Evolutionary conservation across 192 early-diverging fungal genomes (phyloP), one percentile per base, ranked within the genome.

Genomic region (Allomyces macrogynus): DNA sequence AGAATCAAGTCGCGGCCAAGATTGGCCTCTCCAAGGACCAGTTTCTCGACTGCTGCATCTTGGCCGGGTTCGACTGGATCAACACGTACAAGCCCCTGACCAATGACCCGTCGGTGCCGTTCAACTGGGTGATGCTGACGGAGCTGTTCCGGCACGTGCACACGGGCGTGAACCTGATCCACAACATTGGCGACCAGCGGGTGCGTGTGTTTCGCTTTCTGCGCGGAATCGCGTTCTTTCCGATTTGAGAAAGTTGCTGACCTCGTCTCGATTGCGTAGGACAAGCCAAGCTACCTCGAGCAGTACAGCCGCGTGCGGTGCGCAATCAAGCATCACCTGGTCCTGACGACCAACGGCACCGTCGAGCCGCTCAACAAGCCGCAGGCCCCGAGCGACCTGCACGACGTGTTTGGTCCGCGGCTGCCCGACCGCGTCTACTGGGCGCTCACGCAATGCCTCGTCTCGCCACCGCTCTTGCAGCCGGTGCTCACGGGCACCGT

Each of bases 321-420:
- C 67, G 81, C 80, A 0, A 79, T 90, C 67, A 76, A 76, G 60
- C 84, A 85, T 67, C 86, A 89, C 66, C 73, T 87, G 25, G 78
- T 89, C 26, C 77, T 88, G 68, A 84, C 75, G 16, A 74, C 79
- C 62, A 84, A 90, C 42, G 88, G 88, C 24, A 72, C 76, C 23
- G 80, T 89, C 2, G 80, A 77, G 25, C 87, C 88, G 42, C 76
- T 90, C 68, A 80, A 82, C 65, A 62, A 64, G 18, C 75, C 73
- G 1, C 67, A 75, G 8, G 86, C 86, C 22, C 88, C 88, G 10
- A 84, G 75, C 64, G 88, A 90, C 67, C 77, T 90, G 63, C 88
- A 90, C 65, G 88, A 89, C 61, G 78, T 89, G 26, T 84, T 90
- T 70, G 88, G 88, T 8, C 87, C 84, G 69, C 77, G 87, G 20